Evolutionary conservation across 2,329 filamentous ascomycete species (phyloP).

Genomic region (Sporothrix schenckii): DNA sequence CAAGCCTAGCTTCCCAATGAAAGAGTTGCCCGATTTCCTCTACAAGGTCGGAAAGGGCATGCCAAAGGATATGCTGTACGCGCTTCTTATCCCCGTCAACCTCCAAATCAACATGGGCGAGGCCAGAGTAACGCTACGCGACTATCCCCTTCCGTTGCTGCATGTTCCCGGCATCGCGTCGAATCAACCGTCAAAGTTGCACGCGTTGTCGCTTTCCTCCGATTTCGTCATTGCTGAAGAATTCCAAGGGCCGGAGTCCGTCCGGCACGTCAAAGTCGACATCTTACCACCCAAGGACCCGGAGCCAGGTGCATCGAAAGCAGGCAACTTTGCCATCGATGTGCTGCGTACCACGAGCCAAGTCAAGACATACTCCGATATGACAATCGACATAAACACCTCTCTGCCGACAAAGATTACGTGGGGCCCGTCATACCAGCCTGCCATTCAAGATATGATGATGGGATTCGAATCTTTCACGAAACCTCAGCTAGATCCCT

Average conservation of each 20-base stretch:
- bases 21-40: conserved; percentile 80
- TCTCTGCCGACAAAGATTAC: conserved; percentile 89
- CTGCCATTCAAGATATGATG: conserved; percentile 99
- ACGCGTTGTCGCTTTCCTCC: conserved; percentile 80
- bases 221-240: conserved; percentile 98
- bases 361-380: conserved; percentile 95
- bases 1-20: conserved; percentile 86
- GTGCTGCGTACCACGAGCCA: conserved; percentile 90
- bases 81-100: conserved; percentile 85
- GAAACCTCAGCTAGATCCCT: conserved; percentile 90
- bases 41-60: conserved; percentile 95
- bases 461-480: conserved; percentile 98
- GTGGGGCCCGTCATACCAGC: conserved; percentile 97
- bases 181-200: conserved; percentile 75
- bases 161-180: conserved; percentile 84
- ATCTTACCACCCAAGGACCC: conserved; percentile 72
- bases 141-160: conserved; percentile 89
- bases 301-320: conserved; percentile 58
- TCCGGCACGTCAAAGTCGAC: conserved; percentile 76
- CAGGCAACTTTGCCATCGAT: conserved; percentile 76
- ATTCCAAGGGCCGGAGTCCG: conserved; percentile 77
- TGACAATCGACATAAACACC: conserved; percentile 90
- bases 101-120: conserved; percentile 90
- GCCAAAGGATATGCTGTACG: conserved; percentile 87
- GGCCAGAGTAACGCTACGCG: conserved; percentile 79